These are phyloP conservation scores for Helotiales sp. DNA, from an alignment of 2,329 filamentous ascomycete species.

Conservation along the genomic window DNA sequence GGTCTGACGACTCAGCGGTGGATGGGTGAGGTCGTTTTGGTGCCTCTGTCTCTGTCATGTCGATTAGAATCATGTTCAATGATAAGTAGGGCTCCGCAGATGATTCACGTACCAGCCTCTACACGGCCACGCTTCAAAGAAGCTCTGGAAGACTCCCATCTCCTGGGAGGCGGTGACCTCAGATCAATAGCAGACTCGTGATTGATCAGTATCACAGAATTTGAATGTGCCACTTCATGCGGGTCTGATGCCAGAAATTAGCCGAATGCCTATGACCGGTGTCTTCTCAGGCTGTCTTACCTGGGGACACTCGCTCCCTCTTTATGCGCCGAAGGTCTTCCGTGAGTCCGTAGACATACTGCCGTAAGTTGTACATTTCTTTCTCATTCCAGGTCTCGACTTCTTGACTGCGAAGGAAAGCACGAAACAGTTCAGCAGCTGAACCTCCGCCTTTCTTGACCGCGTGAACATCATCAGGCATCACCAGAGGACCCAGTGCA, in stretches of 20 bases:
- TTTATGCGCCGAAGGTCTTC: background rate
- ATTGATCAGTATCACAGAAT: too few species aligned
- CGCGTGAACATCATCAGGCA: background rate
- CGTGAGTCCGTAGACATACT: background rate
- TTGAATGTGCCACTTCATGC: too few species aligned
- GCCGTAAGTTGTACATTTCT: background rate
- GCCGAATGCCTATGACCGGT: background rate
- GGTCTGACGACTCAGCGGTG: background rate
- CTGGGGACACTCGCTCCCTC: background rate
- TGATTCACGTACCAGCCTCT: too few species aligned
- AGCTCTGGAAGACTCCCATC: background rate
- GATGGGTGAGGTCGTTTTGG: background rate
- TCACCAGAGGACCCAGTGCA: background rate
- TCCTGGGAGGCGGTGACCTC: background rate
- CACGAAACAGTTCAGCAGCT: background rate
- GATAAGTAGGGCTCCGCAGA: too few species aligned
- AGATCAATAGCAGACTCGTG: background rate
- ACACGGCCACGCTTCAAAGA: background rate
- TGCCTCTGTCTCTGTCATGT: background rate
- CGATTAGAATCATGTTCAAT: background rate
- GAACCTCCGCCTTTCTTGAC: background rate
- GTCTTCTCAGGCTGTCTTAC: background rate
- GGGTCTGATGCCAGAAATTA: background rate
- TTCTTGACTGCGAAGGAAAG: background rate
- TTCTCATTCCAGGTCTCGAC: background rate